Conservation (phyloP, 805 yeast genomes). For the Candida koratica region DNA sequence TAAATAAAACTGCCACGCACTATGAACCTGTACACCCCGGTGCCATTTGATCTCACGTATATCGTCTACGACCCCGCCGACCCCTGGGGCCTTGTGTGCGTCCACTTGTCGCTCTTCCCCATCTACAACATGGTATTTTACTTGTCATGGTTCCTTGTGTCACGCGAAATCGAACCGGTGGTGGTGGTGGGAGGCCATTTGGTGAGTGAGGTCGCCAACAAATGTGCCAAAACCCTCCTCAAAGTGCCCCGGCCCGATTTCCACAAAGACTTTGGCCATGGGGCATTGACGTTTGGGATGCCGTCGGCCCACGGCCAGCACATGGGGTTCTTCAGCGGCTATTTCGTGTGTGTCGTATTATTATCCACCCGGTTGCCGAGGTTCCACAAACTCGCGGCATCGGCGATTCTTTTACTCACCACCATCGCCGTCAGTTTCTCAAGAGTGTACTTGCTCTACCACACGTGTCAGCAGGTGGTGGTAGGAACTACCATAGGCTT, state of each 20-base stretch:
- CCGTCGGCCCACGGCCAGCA: conserved; percentile 97
- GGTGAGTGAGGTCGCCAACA: conserved; percentile 67
- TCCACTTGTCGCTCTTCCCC: conserved; percentile 76
- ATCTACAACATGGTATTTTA: conserved; percentile 73
- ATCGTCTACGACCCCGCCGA: conserved; percentile 73
- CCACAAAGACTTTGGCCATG: conserved; percentile 43
- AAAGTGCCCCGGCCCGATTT: conserved; percentile 74
- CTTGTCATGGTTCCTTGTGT: conserved; percentile 74
- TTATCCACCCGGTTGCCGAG: conserved; percentile 37
- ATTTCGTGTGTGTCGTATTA: conserved; percentile 43
- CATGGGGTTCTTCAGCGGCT: conserved; percentile 78
- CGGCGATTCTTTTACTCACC: conserved; percentile 22
- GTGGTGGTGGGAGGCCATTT: conserved; percentile 84
- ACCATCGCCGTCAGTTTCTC: conserved; percentile 55
- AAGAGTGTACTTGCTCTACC: conserved; percentile 76
- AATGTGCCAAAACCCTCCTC: conserved; percentile 57
- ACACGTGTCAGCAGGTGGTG: conserved; percentile 64
- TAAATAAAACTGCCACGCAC: background rate
- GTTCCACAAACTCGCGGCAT: conserved; percentile 25
- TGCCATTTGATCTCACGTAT: conserved; percentile 83
- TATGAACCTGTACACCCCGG: conserved; percentile 21
- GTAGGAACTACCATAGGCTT: conserved; percentile 69
- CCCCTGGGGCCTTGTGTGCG: conserved; percentile 54
- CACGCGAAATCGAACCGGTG: conserved; percentile 84
- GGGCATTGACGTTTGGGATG: conserved; percentile 74